Conservation (phyloP, 345 rosid species). For the Gossypium arboreum region DNA sequence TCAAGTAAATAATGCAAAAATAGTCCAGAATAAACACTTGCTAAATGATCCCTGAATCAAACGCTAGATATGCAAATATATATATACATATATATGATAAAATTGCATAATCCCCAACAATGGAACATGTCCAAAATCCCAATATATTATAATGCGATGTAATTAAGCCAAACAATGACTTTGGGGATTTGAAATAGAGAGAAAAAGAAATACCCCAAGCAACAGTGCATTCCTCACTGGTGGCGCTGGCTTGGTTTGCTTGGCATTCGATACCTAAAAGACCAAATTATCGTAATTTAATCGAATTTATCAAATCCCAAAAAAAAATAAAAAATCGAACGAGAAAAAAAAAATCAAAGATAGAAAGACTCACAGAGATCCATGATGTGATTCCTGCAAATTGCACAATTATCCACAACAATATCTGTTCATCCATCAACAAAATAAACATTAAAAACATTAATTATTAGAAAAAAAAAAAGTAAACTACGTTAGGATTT, state of each 20-base stretch:
- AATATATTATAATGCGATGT: neutral
- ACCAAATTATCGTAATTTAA: neutral
- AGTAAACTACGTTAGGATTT: neutral
- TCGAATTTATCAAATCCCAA: neutral
- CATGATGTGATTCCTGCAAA: constrained; percentile 7
- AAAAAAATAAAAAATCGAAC: neutral
- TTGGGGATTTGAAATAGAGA: neutral
- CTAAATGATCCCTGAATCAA: neutral
- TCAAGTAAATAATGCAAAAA: neutral
- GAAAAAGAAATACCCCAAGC: constrained; percentile 73
- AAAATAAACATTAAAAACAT: neutral
- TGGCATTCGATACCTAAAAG: constrained; percentile 88
- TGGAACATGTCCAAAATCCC: neutral
- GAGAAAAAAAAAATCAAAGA: neutral
- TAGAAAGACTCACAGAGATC: neutral
- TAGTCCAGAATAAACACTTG: neutral
- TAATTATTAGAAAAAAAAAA: neutral
- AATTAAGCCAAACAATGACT: neutral
- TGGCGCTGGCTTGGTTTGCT: constrained; percentile 92
- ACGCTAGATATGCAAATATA: neutral
- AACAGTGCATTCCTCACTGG: constrained; percentile 98
- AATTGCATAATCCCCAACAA: neutral
- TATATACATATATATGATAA: neutral
- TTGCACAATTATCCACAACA: constrained; percentile 7
- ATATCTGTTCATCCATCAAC: neutral